Conservation (phyloP, 495 filamentous ascomycete species). For the Chlorociboria aeruginascens region DNA sequence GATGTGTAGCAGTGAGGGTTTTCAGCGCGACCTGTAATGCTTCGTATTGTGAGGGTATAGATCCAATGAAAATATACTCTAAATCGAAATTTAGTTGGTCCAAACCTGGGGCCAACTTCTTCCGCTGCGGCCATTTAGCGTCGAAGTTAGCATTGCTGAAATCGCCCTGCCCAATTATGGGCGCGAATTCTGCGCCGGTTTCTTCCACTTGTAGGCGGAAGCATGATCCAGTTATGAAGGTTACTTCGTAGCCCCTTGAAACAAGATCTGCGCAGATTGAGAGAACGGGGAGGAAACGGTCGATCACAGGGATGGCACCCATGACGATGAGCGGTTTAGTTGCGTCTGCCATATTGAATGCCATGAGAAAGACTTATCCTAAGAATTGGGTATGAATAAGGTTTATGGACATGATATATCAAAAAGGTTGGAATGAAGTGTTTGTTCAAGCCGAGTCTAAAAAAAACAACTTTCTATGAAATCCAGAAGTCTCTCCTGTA, state of each 20-base stretch:
- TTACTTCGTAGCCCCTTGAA: conserved; percentile 17
- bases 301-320: conserved; percentile 20
- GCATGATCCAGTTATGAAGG: conserved; percentile 23
- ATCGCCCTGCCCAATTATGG: conserved; percentile 14
- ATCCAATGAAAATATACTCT: conserved; percentile 15
- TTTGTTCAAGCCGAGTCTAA: no score
- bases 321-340: conserved; percentile 24
- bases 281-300: conserved; percentile 22
- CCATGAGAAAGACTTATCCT: no score
- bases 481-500: no score
- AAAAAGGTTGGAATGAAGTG: no score
- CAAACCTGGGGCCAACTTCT: not conserved
- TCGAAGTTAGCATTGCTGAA: no score
- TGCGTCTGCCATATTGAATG: no score
- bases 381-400: no score
- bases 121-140: not conserved
- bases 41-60: conserved; percentile 13
- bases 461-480: no score
- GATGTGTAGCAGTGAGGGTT: conserved; percentile 1
- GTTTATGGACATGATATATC: no score
- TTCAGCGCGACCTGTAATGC: conserved; percentile 9
- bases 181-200: conserved; percentile 21
- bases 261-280: conserved; percentile 20
- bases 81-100: conserved; percentile 8
- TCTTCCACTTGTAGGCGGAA: conserved; percentile 19